A percentile compares a stretch with the other conserved stretches of the same genome.
phyloP scores from a whole-genome alignment of 176 grass and related monocot genomes.

The Phoenix roebelenii region DNA sequence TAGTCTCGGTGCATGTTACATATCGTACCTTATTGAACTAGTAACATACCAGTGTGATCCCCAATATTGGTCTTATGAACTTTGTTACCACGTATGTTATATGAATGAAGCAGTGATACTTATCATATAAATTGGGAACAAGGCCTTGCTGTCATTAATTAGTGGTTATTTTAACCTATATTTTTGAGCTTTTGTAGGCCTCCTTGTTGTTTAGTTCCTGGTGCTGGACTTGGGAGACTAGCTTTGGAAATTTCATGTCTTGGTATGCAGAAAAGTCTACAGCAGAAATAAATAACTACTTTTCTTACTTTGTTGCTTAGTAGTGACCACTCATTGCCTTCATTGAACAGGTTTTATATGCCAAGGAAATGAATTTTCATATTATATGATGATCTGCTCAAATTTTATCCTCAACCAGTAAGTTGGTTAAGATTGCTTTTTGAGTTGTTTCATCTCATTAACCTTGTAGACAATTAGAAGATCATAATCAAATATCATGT shows the following conservation, averaged over 20 bases:
- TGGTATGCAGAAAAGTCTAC: slow-evolving; percentile 35
- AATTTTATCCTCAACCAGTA: slow-evolving; percentile 98
- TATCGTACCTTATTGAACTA: too few relatives aligned
- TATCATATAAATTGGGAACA: too few relatives aligned
- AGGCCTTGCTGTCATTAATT: too few relatives aligned
- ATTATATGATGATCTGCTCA: slow-evolving; percentile 99
- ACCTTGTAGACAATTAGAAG: background rate
- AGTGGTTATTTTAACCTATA: background rate
- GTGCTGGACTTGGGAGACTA: slow-evolving; percentile 87
- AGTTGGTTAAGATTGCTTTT: slow-evolving; percentile 10
- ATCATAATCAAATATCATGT: background rate
- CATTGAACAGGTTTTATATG: slow-evolving; percentile 72
- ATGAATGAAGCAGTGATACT: too few relatives aligned
- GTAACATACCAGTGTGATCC: too few relatives aligned
- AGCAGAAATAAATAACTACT: slow-evolving; percentile 1
- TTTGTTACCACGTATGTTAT: too few relatives aligned
- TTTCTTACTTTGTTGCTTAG: slow-evolving; percentile 2
- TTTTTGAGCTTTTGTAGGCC: slow-evolving; percentile 45
- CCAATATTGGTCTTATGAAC: too few relatives aligned
- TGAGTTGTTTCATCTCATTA: too few relatives aligned
- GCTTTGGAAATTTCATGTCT: slow-evolving; percentile 89
- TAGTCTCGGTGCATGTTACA: too few relatives aligned
- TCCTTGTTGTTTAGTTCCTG: slow-evolving; percentile 93
- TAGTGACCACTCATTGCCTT: background rate
- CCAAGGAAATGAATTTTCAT: slow-evolving; percentile 98